phyloP scores from a whole-genome alignment of 371 early-diverging fungal genomes.

The Batkoa obscura region DNA sequence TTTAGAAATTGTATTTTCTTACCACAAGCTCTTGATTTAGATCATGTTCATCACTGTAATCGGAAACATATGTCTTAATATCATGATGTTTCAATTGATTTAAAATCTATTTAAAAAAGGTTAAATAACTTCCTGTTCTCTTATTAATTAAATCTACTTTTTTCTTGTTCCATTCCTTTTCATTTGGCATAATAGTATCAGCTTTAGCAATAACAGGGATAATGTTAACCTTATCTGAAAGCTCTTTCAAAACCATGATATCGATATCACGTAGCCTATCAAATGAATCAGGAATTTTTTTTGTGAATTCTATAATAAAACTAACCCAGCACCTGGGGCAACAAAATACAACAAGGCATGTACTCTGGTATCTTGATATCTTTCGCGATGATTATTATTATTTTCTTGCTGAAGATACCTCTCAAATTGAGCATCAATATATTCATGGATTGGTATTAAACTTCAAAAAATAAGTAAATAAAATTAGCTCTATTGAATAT shows the following conservation, averaged over 20 bases:
- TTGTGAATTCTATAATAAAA: constrained; percentile 8
- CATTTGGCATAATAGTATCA: constrained; percentile 43
- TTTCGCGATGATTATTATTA: constrained; percentile 53
- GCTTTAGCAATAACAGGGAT: constrained; percentile 70
- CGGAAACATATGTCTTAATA: constrained; percentile 47
- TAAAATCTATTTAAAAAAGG: constrained; percentile 20
- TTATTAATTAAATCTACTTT: constrained; percentile 20
- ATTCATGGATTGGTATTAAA: constrained; percentile 56
- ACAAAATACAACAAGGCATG: constrained; percentile 93
- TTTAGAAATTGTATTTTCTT: constrained; percentile 14
- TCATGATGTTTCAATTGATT: constrained; percentile 47
- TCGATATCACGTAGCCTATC: constrained; percentile 69
- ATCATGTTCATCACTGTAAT: constrained; percentile 34
- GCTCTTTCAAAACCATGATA: constrained; percentile 60
- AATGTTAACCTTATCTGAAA: constrained; percentile 67
- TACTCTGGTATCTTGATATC: constrained; percentile 63
- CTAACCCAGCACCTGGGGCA: constrained; percentile 72
- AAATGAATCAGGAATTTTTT: constrained; percentile 22
- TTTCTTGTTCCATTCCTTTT: constrained; percentile 34
- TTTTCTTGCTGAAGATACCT: constrained; percentile 80
- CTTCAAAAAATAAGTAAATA: constrained; percentile 14
- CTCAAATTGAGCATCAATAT: constrained; percentile 83
- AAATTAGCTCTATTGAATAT: neutral
- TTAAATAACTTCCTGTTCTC: neutral
- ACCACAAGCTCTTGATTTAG: constrained; percentile 43